Evolutionary conservation across 2,329 filamentous ascomycete species (phyloP).

Genomic region (Neofusicoccum laricinum): DNA sequence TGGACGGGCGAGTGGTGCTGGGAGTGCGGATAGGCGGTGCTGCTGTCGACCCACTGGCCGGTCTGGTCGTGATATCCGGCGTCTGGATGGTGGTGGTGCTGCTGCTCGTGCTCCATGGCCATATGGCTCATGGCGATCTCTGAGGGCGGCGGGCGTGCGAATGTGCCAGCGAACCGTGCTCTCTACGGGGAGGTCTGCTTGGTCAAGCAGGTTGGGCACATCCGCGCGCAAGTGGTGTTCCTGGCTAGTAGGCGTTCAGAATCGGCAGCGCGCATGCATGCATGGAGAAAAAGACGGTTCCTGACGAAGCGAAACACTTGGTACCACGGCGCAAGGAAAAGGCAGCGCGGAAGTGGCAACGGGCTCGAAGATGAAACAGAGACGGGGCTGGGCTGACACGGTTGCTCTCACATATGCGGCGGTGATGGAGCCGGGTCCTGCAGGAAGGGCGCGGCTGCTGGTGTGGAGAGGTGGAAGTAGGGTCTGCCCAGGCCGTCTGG

Average conservation of each 20-base stretch:
- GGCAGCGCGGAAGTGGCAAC: neutral
- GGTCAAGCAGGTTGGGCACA: constrained; percentile 24
- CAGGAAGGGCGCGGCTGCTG: neutral
- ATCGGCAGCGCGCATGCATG: constrained; percentile 37
- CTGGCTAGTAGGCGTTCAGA: constrained; percentile 22
- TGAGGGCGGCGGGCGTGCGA: constrained; percentile 16
- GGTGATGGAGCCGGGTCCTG: constrained; percentile 8
- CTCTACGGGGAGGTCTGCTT: constrained; percentile 28
- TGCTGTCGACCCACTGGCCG: constrained; percentile 31
- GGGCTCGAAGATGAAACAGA: constrained; percentile 6
- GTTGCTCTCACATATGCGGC: constrained; percentile 9
- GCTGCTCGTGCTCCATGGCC: constrained; percentile 41
- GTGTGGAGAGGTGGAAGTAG: constrained; percentile 13
- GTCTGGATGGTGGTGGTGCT: constrained; percentile 20
- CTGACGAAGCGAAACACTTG: constrained; percentile 30
- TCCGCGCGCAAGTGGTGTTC: constrained; percentile 19
- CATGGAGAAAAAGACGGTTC: constrained; percentile 32
- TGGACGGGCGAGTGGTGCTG: constrained; percentile 39
- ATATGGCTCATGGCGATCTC: constrained; percentile 37
- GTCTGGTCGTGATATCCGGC: constrained; percentile 29
- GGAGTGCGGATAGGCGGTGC: constrained; percentile 28
- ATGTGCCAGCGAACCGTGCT: constrained; percentile 21
- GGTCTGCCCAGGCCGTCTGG: constrained; percentile 13
- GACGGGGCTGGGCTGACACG: constrained; percentile 14
- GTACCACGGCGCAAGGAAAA: constrained; percentile 18